phyloP scores from a whole-genome alignment of 1,284 basidiomycete genomes.

The Cutaneotrichosporon mucoides region DNA sequence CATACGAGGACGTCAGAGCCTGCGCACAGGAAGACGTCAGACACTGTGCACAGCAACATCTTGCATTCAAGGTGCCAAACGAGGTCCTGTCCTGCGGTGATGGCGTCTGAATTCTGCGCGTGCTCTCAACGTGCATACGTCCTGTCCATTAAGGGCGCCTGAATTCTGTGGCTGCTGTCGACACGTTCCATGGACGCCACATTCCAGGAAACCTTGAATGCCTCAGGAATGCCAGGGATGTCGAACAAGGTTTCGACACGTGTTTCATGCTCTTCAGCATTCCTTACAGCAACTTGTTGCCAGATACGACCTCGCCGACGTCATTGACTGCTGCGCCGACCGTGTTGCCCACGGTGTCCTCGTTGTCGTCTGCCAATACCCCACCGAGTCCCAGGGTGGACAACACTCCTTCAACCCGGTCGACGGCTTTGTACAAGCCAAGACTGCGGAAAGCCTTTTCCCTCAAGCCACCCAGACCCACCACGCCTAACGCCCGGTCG shows the following conservation, averaged over 20 bases:
- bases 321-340: not conserved
- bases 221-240: not conserved
- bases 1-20: not conserved
- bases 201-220: not conserved
- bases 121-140: not conserved
- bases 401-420: constrained; percentile 2
- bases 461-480: constrained; percentile 9
- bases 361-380: not conserved
- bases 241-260: not conserved
- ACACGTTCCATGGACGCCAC: no score
- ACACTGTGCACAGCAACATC: not conserved
- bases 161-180: no score
- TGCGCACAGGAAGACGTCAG: no score
- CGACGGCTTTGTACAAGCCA: not conserved
- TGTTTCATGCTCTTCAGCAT: not conserved
- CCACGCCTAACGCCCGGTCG: constrained; percentile 1
- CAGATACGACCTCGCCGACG: not conserved
- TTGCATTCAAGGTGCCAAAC: not conserved
- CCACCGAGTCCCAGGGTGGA: not conserved
- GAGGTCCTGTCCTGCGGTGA: not conserved
- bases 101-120: not conserved
- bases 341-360: not conserved
- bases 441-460: constrained; percentile 2
- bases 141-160: no score
- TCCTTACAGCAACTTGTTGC: not conserved